Base-by-base conservation (phyloP, 352 stramenopile species). In the Halophytophthora batemanensis region DNA sequence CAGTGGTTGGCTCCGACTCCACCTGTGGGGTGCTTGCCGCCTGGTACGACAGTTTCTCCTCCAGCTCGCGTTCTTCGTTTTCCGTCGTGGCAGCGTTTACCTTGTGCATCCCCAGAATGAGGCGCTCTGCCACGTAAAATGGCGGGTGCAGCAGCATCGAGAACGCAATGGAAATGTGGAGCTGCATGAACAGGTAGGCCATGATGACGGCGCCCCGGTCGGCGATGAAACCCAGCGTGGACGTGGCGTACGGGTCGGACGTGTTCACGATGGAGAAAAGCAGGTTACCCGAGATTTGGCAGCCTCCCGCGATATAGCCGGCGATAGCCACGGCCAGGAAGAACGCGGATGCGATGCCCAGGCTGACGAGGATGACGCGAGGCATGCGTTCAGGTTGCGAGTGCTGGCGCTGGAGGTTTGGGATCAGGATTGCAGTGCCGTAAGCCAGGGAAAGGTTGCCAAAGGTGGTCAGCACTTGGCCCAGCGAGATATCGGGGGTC, bases 161-260 rank as follows among this genome's bases (percentile, higher is more conserved):
- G 33, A 71, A 71, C 3, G 62, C 62, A 28, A 71, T 67, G 29
- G 62, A 50, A 14, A 71, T 36, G 48, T 71, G 49, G 37, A 56
- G n/a, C 22, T 56, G 49, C 49, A 56, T 56, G 49, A 56, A 49
- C 31, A 56, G 19, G 50, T 38, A 56, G 6, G 50, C 36, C 50
- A 56, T 56, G 50, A 56, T 49, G 13, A 56, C 50, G 21, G 39
- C 42, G 11, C 50, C 50, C 13, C 50, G 42, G 50, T 56, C 42
- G 19, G 50, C 39, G 5, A 39, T 36, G 34, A 56, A 56, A 29
- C 50, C 50, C 36, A 56, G 39, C 36, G 46, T 53, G 13, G 46
- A 45, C 8, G 35, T 23, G 10, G 46, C 46, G n/a, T 25, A 45
- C 21, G 46, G 46, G 17, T 53, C 46, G 0, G 46, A 28, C 7